Evolutionary conservation across 179 eudicot species (phyloP), one percentile per base, ranked within the genome.

Genomic region (Heliamphora pulchella): DNA sequence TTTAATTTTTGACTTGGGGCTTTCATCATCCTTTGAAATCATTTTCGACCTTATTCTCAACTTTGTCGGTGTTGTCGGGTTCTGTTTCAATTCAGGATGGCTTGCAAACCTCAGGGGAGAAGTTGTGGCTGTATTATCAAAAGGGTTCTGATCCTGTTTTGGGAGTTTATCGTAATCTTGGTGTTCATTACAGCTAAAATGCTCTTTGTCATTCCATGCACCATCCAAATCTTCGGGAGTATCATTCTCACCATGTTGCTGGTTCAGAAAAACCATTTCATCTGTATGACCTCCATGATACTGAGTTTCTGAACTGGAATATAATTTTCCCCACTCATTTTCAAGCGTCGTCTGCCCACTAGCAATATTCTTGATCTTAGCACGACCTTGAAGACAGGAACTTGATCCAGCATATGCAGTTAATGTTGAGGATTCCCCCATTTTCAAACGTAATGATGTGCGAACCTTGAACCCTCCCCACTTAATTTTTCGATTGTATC

Each of bases 391-490:
- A 31, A 81, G 10, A 57, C 79, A 72, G 48, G 62, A 50, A 71
- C 46, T 18, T n/a, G 39, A 43, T 54, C 43, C 72, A 71, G 14
- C 11, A 11, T 31, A 69, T 31, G 84, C 78, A 84, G 53, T 80
- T 43, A 85, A 74, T 9, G 83, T 54, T 17, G 80, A 54, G 57
- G 86, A 73, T 79, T 79, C 91, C 15, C 80, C 85, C 81, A 85
- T 82, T 76, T 85, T 91, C 74, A 81, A 57, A 63, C 96, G 92
- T 84, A 92, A 92, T 62, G 92, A 84, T 77, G 96, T 48, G 75
- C 93, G 92, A 79, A 86, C 83, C 79, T 86, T 89, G 4, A 88
- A 87, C 83, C 90, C 90, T 75, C 90, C 92, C 90, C 92, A 91
- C 75, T 72, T 86, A 69, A 85, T 79, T 66, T 82, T 78, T 69